phyloP scores from a whole-genome alignment of 2,329 filamentous ascomycete species.

The Botrytis tulipae region DNA sequence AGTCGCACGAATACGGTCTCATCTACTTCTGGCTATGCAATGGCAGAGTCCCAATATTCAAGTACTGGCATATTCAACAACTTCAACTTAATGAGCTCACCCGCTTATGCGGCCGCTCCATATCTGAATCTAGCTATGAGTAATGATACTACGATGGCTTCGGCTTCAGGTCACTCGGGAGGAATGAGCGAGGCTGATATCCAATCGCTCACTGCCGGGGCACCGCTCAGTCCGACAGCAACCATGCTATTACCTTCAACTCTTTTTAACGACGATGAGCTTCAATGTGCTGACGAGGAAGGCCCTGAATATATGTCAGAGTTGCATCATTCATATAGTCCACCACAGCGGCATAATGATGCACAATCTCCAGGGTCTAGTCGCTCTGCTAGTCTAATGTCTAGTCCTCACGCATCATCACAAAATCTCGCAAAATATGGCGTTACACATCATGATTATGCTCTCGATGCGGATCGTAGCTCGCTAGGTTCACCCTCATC shows the following conservation, averaged over 20 bases:
- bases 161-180: constrained; percentile 39
- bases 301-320: constrained; percentile 32
- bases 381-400: constrained; percentile 55
- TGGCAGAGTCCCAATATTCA: constrained; percentile 40
- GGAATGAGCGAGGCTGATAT: constrained; percentile 61
- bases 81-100: constrained; percentile 42
- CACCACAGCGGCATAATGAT: constrained; percentile 43
- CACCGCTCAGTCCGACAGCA: constrained; percentile 75
- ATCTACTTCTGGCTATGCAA: constrained; percentile 34
- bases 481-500: constrained; percentile 34
- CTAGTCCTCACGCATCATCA: constrained; percentile 61
- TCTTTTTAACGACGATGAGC: constrained; percentile 59
- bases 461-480: constrained; percentile 31
- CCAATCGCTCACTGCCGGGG: constrained; percentile 59
- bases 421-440: constrained; percentile 56
- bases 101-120: constrained; percentile 51
- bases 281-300: constrained; percentile 43
- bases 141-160: constrained; percentile 36
- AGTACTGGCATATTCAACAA: constrained; percentile 44
- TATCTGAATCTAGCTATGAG: constrained; percentile 41
- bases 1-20: constrained; percentile 42
- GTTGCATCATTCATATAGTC: constrained; percentile 42
- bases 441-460: constrained; percentile 31
- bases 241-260: constrained; percentile 70
- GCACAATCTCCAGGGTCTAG: constrained; percentile 60